Base-by-base conservation (phyloP, 2,329 filamentous ascomycete genomes). In the Botrytis elliptica region DNA sequence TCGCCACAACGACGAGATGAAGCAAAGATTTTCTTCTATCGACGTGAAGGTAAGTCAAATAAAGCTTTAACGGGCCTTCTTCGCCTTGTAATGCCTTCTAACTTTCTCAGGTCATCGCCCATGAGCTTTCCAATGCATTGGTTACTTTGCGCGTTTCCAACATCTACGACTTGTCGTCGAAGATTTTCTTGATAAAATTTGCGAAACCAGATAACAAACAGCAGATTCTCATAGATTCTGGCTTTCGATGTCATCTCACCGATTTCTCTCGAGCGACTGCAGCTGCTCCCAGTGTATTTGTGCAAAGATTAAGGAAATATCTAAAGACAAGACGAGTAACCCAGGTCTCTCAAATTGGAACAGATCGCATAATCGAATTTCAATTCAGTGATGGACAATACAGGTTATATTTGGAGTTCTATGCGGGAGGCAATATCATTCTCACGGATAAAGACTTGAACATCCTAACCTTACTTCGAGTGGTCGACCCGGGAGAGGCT, bases 111-210 rank as follows among this genome's bases (percentile, higher is more conserved):
- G 94, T 97, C 83, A 97, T 98, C 81, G 92, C 94, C 73, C 93
- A 97, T 82, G 96, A 99, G 88, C 92, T 99, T 76, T 91, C 94
- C 74, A 86, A 88, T 76, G 89, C 88, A 77, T 88, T 99, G 71
- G 89, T 92, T 74, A 89, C 90, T 74, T 87, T 98, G 75, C 93
- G 96, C 76, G 88, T 98, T 69, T 90, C 93, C 76, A 99, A 99
- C 81, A 91, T 98, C 82, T 98, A 99, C 85, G 96, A 99, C 82
- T 89, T 99, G 74, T 97, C 94, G 76, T 94, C 94, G 77, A 94
- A 95, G 81, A 98, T 98, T 80, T 93, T 98, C 81, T 90, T 98
- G 40, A 88, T 99, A 83, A 98, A 98, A 82, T 96, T 99, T 81
- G 91, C 94, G 72, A 97, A 96, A 82, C 94, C 95, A 62, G 91